These are phyloP conservation scores for Fraxinus baroniana DNA, from an alignment of 305 asterid genomes.

Conservation along the genomic window DNA sequence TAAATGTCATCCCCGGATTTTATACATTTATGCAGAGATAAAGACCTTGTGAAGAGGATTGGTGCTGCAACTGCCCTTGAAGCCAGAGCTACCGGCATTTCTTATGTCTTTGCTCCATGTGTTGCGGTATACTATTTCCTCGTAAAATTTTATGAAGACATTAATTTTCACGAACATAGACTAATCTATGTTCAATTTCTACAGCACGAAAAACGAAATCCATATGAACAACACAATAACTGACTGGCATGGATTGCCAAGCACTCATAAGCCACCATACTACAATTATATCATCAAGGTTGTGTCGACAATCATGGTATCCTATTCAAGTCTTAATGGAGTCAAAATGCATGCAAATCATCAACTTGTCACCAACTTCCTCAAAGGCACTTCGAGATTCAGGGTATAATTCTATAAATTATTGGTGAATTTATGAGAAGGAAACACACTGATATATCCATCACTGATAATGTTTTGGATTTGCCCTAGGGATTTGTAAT, in stretches of 20 bases:
- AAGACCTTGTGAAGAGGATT: slow-evolving; percentile 45
- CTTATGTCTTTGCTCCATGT: slow-evolving; percentile 48
- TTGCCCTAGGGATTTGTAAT: slow-evolving; percentile 44
- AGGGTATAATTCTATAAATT: background rate
- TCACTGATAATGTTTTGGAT: background rate
- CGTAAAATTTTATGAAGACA: background rate
- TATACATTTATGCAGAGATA: slow-evolving; percentile 31
- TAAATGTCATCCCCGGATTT: background rate
- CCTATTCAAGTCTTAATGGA: no score
- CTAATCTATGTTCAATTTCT: background rate
- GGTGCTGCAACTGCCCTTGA: slow-evolving; percentile 57
- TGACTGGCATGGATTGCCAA: slow-evolving; percentile 20
- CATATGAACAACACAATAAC: slow-evolving; percentile 44
- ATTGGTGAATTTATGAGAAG: background rate
- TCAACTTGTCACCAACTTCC: no score
- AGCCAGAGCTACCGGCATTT: slow-evolving; percentile 51
- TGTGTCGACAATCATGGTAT: no score
- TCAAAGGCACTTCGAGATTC: no score
- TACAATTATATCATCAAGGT: slow-evolving; percentile 37
- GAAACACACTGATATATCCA: background rate
- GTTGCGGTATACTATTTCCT: slow-evolving; percentile 32
- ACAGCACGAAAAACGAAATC: slow-evolving; percentile 42
- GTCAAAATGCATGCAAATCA: no score
- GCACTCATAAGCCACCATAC: slow-evolving; percentile 52
- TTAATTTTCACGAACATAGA: background rate